A percentile compares a stretch with the other conserved stretches of the same genome.
Evolutionary conservation across 2,329 filamentous ascomycete genomes (phyloP).

Genomic region (Colletotrichum nymphaeae): DNA sequence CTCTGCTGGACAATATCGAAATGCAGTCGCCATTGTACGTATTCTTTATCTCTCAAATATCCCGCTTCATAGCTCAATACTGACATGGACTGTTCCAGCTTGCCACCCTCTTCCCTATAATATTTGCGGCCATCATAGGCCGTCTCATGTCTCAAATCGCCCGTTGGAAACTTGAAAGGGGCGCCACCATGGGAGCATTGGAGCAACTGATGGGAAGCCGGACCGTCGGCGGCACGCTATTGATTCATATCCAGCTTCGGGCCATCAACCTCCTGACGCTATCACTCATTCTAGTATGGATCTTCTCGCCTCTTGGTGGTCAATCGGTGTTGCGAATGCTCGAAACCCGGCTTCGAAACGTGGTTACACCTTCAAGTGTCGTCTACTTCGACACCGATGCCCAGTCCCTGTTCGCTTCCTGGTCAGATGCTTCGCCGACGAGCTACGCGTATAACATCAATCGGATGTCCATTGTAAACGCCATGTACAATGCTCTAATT

Average conservation of each 20-base stretch:
- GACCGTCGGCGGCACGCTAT: slow-evolving; percentile 41
- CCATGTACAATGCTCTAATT: slow-evolving; percentile 36
- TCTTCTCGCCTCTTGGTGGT: slow-evolving; percentile 44
- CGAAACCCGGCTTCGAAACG: neutral
- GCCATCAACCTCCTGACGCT: slow-evolving; percentile 41
- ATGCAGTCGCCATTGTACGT: neutral
- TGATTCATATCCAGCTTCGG: slow-evolving; percentile 41
- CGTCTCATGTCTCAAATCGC: slow-evolving; percentile 41
- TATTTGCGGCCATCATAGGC: slow-evolving; percentile 43
- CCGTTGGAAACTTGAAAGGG: slow-evolving; percentile 42
- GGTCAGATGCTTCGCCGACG: neutral
- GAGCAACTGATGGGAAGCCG: slow-evolving; percentile 45
- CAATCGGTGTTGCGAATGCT: slow-evolving; percentile 42
- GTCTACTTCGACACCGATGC: neutral
- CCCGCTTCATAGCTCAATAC: neutral
- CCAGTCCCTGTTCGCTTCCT: neutral
- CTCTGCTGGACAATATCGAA: neutral
- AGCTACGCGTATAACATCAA: neutral
- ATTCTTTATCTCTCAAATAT: neutral
- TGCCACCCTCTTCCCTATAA: slow-evolving; percentile 43
- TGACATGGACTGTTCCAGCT: neutral
- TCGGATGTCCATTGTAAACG: neutral
- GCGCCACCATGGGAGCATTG: slow-evolving; percentile 40
- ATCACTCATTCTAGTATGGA: slow-evolving; percentile 42
- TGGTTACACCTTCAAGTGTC: neutral